A percentile compares a stretch with the other conserved stretches of the same genome.
phyloP scores from a whole-genome alignment of 2,329 filamentous ascomycete genomes.

The Aspergillus sojae region DNA sequence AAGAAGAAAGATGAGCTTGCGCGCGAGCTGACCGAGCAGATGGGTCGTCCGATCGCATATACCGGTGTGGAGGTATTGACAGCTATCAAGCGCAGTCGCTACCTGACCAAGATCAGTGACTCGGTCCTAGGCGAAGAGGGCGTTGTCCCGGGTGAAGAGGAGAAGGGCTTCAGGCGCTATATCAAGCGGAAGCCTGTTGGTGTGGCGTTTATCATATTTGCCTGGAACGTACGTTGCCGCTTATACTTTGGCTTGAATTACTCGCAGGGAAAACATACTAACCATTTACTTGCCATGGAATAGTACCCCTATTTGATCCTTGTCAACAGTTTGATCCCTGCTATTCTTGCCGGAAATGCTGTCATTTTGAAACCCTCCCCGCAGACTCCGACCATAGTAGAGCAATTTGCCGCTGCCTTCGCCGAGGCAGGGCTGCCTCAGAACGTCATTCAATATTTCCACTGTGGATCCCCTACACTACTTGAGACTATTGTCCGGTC shows the following conservation, averaged over 20 bases:
- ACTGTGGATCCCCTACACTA: constrained; percentile 75
- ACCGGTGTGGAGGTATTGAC: constrained; percentile 81
- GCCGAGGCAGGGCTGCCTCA: constrained; percentile 76
- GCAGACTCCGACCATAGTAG: constrained; percentile 88
- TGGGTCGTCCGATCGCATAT: constrained; percentile 91
- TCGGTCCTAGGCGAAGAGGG: constrained; percentile 70
- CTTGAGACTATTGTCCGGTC: constrained; percentile 79
- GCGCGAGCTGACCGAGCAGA: constrained; percentile 85
- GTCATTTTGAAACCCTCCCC: constrained; percentile 94
- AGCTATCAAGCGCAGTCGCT: constrained; percentile 81
- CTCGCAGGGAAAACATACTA: neutral
- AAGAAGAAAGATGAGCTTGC: constrained; percentile 78
- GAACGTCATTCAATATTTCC: constrained; percentile 88
- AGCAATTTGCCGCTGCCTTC: constrained; percentile 79
- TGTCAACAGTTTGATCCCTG: constrained; percentile 88
- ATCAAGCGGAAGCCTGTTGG: constrained; percentile 87
- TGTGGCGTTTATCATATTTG: constrained; percentile 85
- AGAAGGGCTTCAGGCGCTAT: constrained; percentile 87
- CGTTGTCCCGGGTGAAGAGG: constrained; percentile 57
- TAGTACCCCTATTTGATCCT: constrained; percentile 94
- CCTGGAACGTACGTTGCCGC: constrained; percentile 79
- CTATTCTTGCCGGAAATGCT: constrained; percentile 85
- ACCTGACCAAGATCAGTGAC: constrained; percentile 79
- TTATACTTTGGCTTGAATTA: constrained; percentile 2
- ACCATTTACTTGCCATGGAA: neutral